Percentiles rank a stretch among this genome's conserved stretches.
Evolutionary conservation across 1,139 yeast species (phyloP).

Genomic region (Suhomyces anneliseae): DNA sequence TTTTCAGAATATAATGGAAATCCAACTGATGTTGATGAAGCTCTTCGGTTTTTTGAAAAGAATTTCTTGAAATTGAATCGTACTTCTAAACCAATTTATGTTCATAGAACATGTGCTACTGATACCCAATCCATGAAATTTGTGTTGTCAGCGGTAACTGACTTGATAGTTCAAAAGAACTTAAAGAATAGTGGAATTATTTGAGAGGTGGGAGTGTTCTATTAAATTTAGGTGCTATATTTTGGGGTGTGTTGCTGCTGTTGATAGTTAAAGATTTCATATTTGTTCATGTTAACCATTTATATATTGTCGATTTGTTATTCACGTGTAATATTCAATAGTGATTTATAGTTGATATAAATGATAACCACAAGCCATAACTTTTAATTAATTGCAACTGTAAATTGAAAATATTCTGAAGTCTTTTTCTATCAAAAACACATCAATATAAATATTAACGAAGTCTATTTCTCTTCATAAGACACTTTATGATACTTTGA

Average conservation of each 20-base stretch:
- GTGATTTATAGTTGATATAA: neutral
- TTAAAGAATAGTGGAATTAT: constrained; percentile 81
- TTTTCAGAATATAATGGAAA: constrained; percentile 74
- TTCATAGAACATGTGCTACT: constrained; percentile 94
- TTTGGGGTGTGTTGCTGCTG: too few species aligned
- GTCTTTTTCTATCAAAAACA: too few species aligned
- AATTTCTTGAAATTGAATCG: constrained; percentile 62
- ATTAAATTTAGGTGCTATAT: too few species aligned
- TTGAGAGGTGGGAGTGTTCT: constrained; percentile 20
- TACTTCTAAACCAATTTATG: constrained; percentile 74
- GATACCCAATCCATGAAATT: constrained; percentile 86
- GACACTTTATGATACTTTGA: too few species aligned
- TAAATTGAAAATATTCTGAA: too few species aligned
- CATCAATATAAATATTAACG: too few species aligned
- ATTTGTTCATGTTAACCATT: too few species aligned
- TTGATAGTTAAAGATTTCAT: too few species aligned
- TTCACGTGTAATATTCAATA: too few species aligned
- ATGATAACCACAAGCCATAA: neutral
- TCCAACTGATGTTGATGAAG: constrained; percentile 62
- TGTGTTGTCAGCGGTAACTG: constrained; percentile 90
- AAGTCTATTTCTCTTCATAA: too few species aligned
- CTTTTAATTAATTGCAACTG: too few species aligned
- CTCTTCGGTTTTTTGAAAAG: constrained; percentile 64
- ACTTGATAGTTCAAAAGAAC: constrained; percentile 81
- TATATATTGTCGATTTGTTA: too few species aligned